phyloP scores from a whole-genome alignment of 805 yeast species.

The Grigorovia jiainica region DNA sequence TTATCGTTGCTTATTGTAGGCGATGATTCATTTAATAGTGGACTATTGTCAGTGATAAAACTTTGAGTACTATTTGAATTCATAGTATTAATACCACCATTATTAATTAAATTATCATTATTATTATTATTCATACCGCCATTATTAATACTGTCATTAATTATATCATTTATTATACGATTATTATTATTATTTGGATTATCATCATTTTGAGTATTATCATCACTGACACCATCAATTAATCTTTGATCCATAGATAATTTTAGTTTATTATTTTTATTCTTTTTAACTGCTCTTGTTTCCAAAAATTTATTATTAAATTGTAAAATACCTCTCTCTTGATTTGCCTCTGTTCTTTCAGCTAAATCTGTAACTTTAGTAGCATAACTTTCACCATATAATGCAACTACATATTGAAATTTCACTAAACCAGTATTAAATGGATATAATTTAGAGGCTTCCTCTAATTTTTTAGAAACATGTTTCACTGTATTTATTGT shows the following conservation, averaged over 20 bases:
- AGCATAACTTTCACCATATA: slow-evolving; percentile 54
- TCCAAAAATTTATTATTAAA: slow-evolving; percentile 2
- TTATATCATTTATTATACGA: background rate
- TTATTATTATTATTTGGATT: background rate
- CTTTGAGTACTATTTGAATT: background rate
- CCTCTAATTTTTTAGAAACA: slow-evolving; percentile 19
- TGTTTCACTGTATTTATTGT: slow-evolving; percentile 28
- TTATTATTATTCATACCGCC: background rate
- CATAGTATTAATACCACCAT: background rate
- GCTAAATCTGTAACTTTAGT: slow-evolving; percentile 37
- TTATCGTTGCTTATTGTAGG: slow-evolving; percentile 33
- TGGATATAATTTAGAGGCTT: slow-evolving; percentile 29
- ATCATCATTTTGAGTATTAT: background rate
- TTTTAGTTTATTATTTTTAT: background rate
- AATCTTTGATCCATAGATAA: background rate
- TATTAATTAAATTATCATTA: background rate
- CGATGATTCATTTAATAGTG: slow-evolving; percentile 16
- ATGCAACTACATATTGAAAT: slow-evolving; percentile 44
- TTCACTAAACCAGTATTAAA: slow-evolving; percentile 44
- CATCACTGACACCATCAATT: background rate
- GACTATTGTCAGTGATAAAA: background rate
- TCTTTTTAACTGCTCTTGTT: background rate
- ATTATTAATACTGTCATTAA: background rate
- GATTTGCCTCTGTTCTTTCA: slow-evolving; percentile 1
- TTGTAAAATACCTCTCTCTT: background rate